Evolutionary conservation across 2,329 filamentous ascomycete genomes (phyloP).

Genomic region (Didymella exigua): DNA sequence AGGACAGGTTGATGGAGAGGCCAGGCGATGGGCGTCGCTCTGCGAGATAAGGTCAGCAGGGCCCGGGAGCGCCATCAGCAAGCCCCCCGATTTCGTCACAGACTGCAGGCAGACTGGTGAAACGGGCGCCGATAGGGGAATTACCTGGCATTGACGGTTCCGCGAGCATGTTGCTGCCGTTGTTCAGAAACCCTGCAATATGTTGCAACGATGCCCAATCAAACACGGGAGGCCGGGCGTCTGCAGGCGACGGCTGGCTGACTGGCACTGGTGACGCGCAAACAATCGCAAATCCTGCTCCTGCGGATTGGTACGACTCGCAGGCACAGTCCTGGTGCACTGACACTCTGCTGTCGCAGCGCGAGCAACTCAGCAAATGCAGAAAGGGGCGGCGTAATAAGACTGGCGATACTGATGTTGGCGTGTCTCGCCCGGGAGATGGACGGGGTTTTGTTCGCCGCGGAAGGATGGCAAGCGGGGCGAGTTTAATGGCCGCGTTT

Average conservation of each 20-base stretch:
- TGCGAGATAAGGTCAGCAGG: slow-evolving; percentile 28
- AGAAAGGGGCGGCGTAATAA: slow-evolving; percentile 35
- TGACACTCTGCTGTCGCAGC: slow-evolving; percentile 4
- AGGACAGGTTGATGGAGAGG: slow-evolving; percentile 68
- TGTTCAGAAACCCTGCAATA: slow-evolving; percentile 39
- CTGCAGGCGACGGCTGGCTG: slow-evolving; percentile 23
- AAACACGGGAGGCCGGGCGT: slow-evolving; percentile 34
- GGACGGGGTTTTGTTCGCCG: slow-evolving; percentile 21
- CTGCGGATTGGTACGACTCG: slow-evolving; percentile 17
- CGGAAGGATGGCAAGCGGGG: slow-evolving; percentile 26
- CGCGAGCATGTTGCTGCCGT: slow-evolving; percentile 49
- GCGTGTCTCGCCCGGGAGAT: slow-evolving; percentile 32
- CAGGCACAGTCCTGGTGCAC: slow-evolving; percentile 3
- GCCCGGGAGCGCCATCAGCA: slow-evolving; percentile 32
- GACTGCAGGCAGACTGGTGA: slow-evolving; percentile 33
- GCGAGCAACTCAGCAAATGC: slow-evolving; percentile 8
- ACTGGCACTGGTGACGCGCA: slow-evolving; percentile 28
- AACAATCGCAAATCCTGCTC: slow-evolving; percentile 21
- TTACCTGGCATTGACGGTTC: slow-evolving; percentile 52
- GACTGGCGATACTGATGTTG: slow-evolving; percentile 42
- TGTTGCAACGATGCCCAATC: slow-evolving; percentile 42
- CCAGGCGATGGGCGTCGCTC: slow-evolving; percentile 58
- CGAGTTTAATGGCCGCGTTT: slow-evolving; percentile 24
- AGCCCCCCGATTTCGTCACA: slow-evolving; percentile 33
- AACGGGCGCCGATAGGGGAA: slow-evolving; percentile 44